Conservation (phyloP, 306 rosid species). For the Cucurbita moschata region DNA sequence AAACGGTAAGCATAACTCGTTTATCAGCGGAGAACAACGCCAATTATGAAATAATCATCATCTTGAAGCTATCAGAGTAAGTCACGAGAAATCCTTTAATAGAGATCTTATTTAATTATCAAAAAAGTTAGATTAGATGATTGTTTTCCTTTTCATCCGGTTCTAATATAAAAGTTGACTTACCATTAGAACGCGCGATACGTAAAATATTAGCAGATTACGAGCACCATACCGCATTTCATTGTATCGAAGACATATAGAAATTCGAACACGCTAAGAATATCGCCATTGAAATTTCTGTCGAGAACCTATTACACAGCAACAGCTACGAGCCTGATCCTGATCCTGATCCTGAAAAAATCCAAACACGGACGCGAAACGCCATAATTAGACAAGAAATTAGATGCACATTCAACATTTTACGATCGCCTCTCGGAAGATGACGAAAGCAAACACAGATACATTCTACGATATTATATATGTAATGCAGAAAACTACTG, state of each 20-base stretch:
- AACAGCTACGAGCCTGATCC: conserved; percentile 51
- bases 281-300: conserved; percentile 39
- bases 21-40: not conserved
- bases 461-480: not conserved
- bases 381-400: not conserved
- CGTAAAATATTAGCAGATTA: not conserved
- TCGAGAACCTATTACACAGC: conserved; percentile 45
- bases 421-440: not conserved
- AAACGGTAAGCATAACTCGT: not conserved
- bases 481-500: not conserved
- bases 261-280: conserved; percentile 9
- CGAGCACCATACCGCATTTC: not conserved
- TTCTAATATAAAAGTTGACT: not conserved
- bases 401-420: conserved; percentile 2
- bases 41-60: not conserved
- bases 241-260: not conserved
- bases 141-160: not conserved
- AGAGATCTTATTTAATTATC: not conserved
- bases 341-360: conserved; percentile 44
- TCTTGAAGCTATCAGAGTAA: not conserved
- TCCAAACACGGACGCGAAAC: not conserved
- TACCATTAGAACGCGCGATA: not conserved
- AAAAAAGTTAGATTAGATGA: not conserved
- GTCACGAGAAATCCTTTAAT: not conserved
- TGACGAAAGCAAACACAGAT: not conserved